These are phyloP conservation scores for Rutstroemia sp. DNA, from an alignment of 2,329 filamentous ascomycete species.

Conservation along the genomic window DNA sequence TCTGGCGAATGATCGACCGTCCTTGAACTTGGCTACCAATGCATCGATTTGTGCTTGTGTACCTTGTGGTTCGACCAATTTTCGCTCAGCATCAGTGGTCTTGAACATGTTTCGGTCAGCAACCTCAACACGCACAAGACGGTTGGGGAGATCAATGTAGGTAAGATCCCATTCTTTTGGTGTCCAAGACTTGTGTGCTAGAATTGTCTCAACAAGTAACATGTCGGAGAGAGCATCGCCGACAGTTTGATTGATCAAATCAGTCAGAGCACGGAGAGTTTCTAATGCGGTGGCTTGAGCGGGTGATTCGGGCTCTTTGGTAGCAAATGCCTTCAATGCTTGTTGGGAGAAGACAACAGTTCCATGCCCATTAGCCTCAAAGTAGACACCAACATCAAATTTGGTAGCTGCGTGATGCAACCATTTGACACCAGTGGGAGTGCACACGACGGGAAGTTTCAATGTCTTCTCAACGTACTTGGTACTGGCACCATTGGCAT, in stretches of 20 bases:
- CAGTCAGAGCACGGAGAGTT: constrained; percentile 71
- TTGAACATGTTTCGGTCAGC: constrained; percentile 81
- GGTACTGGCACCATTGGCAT: constrained; percentile 93
- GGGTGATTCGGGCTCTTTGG: constrained; percentile 78
- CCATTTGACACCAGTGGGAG: constrained; percentile 93
- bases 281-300: constrained; percentile 87
- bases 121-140: constrained; percentile 89
- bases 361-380: constrained; percentile 96
- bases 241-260: constrained; percentile 97
- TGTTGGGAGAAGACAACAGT: constrained; percentile 90
- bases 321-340: constrained; percentile 70
- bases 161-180: constrained; percentile 87
- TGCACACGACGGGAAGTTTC: constrained; percentile 84
- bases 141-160: constrained; percentile 90
- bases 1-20: constrained; percentile 82
- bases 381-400: constrained; percentile 95
- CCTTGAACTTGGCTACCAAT: constrained; percentile 82
- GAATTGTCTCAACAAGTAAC: constrained; percentile 89
- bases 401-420: constrained; percentile 93
- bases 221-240: constrained; percentile 94
- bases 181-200: constrained; percentile 90
- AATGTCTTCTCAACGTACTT: constrained; percentile 85
- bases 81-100: constrained; percentile 86
- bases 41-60: constrained; percentile 82
- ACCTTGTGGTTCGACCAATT: constrained; percentile 69